Evolutionary conservation across 2,329 filamentous ascomycete genomes (phyloP).

Genomic region (Graphium sp.): DNA sequence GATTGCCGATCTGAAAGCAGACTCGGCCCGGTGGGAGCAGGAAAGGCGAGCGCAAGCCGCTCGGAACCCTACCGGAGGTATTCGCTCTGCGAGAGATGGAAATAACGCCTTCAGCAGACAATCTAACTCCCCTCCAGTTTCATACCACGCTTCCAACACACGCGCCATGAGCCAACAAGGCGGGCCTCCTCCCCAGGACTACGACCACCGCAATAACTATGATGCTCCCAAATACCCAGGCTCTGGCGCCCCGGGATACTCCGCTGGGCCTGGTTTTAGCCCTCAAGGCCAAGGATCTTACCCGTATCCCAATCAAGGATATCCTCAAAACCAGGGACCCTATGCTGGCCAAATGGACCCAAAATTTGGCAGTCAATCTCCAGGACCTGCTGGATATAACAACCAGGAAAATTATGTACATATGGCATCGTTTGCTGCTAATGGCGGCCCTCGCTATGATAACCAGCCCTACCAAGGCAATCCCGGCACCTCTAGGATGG

Average conservation of each 20-base stretch:
- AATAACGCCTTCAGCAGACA: conserved; percentile 28
- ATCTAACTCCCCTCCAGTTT: conserved; percentile 43
- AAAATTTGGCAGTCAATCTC: too few relatives aligned
- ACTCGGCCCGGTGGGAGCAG: conserved; percentile 44
- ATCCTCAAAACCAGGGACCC: background rate
- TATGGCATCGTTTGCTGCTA: too few relatives aligned
- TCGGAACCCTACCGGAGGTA: conserved; percentile 40
- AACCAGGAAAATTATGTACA: too few relatives aligned
- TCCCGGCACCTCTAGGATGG: too few relatives aligned
- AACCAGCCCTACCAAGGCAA: too few relatives aligned
- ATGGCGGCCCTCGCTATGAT: too few relatives aligned
- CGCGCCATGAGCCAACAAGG: conserved; percentile 9
- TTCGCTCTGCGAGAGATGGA: conserved; percentile 32
- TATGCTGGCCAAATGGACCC: background rate
- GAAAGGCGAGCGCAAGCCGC: conserved; percentile 39
- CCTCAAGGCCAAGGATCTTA: too few relatives aligned
- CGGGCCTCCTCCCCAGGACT: conserved; percentile 3
- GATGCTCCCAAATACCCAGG: conserved; percentile 5
- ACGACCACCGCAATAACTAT: conserved; percentile 3
- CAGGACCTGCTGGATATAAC: too few relatives aligned
- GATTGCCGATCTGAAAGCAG: conserved; percentile 45
- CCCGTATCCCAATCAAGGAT: background rate
- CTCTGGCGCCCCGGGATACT: background rate
- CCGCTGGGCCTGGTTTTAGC: background rate
- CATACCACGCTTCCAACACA: conserved; percentile 38